These are phyloP conservation scores for Fusarium clavum DNA, from an alignment of 2,329 filamentous ascomycete genomes.

Conservation along the genomic window DNA sequence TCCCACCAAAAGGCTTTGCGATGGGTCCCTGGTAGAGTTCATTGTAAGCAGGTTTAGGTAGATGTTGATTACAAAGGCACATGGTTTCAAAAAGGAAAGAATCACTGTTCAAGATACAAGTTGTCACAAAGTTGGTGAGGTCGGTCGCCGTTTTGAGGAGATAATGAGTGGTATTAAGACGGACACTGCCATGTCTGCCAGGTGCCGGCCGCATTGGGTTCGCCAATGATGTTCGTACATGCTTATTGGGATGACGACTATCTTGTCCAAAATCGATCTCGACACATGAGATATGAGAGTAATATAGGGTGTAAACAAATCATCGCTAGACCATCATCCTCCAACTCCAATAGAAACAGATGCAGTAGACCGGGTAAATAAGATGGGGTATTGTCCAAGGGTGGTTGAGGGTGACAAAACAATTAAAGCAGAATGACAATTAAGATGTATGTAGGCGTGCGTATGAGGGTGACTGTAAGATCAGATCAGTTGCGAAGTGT, in stretches of 20 bases:
- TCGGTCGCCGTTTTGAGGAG: neutral
- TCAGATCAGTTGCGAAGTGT: neutral
- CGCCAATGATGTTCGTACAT: conserved; percentile 1
- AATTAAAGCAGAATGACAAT: conserved; percentile 6
- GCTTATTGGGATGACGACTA: conserved; percentile 2
- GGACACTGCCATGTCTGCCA: neutral
- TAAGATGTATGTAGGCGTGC: conserved; percentile 7
- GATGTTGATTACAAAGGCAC: conserved; percentile 45
- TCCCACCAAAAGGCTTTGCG: conserved; percentile 48
- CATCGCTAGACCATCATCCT: conserved; percentile 29
- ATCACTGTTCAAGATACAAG: neutral
- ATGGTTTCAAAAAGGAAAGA: conserved; percentile 24
- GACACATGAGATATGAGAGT: conserved; percentile 1
- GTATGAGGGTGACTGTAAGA: neutral
- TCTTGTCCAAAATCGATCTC: conserved; percentile 20
- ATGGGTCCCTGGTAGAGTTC: conserved; percentile 47
- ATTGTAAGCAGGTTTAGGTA: conserved; percentile 49
- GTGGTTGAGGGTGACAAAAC: conserved; percentile 21
- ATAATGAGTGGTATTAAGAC: conserved; percentile 12
- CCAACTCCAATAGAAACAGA: conserved; percentile 30
- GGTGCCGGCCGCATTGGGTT: neutral
- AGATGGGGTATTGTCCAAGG: conserved; percentile 48
- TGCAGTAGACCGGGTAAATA: conserved; percentile 14
- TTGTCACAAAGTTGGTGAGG: neutral
- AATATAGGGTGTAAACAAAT: conserved; percentile 24